Conservation (phyloP, 805 yeast species). For the Cyberlindnera mississippiensis region DNA sequence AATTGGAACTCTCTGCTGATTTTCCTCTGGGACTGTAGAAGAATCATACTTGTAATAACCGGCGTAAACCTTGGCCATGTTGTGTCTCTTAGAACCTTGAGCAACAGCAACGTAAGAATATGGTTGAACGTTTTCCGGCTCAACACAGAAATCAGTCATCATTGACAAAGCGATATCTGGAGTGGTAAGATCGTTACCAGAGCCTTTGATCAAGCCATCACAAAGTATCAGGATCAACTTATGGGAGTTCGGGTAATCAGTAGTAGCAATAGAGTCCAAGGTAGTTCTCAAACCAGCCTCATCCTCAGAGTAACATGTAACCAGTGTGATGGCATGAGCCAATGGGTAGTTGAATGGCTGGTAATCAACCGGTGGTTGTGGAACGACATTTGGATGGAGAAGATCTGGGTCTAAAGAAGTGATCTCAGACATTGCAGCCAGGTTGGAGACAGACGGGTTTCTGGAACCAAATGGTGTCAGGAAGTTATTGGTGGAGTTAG, state of each 20-base stretch:
- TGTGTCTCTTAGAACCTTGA: constrained; percentile 90
- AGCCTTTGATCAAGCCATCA: constrained; percentile 93
- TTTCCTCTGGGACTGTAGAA: constrained; percentile 66
- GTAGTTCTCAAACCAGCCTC: constrained; percentile 82
- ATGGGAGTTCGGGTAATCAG: constrained; percentile 94
- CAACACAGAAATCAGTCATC: constrained; percentile 76
- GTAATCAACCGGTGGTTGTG: constrained; percentile 87
- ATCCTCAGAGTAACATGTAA: constrained; percentile 95
- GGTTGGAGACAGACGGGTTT: constrained; percentile 24
- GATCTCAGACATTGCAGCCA: constrained; percentile 27
- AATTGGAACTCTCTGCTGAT: constrained; percentile 83
- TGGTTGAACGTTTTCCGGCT: constrained; percentile 72
- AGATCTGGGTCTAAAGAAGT: constrained; percentile 53
- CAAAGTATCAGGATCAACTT: constrained; percentile 81
- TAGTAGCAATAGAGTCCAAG: constrained; percentile 87
- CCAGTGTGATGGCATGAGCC: constrained; percentile 66
- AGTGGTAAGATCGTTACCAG: constrained; percentile 83
- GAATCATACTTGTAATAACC: constrained; percentile 90
- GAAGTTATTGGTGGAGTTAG: constrained; percentile 12
- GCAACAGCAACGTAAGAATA: constrained; percentile 94
- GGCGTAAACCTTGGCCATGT: constrained; percentile 94
- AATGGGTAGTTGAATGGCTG: constrained; percentile 86
- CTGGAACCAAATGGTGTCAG: constrained; percentile 23
- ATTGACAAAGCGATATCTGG: constrained; percentile 85
- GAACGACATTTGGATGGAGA: constrained; percentile 73